Evolutionary conservation across 23 red algal species (phyloP), one percentile per base, ranked within the genome.

Genomic region (Chondrus crispus): DNA sequence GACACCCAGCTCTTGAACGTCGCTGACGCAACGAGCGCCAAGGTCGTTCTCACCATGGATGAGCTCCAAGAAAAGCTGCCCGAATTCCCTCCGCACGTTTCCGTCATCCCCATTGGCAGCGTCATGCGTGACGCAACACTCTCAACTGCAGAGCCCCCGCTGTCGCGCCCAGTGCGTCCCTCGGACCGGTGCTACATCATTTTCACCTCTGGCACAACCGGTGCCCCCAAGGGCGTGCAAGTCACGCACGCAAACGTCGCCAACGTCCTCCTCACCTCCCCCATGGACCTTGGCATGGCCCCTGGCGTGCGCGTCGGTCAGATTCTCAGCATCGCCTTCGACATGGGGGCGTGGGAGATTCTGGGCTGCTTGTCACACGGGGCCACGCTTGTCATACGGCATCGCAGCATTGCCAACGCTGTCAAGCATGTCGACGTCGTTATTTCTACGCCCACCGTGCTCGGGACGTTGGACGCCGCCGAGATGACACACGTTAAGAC

Each of bases 161-260:
- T n/a, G 19, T 3, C 29, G 29, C 32, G 22, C 5, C 2, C 62
- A 20, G 62, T 85, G 4, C 37, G 45, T 20, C 81, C 54, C 2
- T 85, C 81, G 20, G 81, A 62, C 18, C 62, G 46, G 2, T 85
- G 81, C 32, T 85, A 85, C 20, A 85, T 88, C 69, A 93, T 98
- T 48, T 98, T 93, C 85, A 98, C 96, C 1, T 95, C 91, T 29
- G 96, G 96, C 12, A 98, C 96, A 10, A 98, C 96, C 2, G 96
- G 96, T 2, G 51, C 32, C 22, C 96, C 96, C 22, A 98, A 98
- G 60, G 96, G 96, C 2, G 93, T 95, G 32, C 60, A 95, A 2
- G 85, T 85, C 36, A 89, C 84, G 19, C 93, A 87, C 57, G 78
- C 43, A 41, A 98, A 95, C 89, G 44, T 98, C 40, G 85, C 54